phyloP scores from a whole-genome alignment of 371 early-diverging fungal species.

The Gilbertella persicaria region DNA sequence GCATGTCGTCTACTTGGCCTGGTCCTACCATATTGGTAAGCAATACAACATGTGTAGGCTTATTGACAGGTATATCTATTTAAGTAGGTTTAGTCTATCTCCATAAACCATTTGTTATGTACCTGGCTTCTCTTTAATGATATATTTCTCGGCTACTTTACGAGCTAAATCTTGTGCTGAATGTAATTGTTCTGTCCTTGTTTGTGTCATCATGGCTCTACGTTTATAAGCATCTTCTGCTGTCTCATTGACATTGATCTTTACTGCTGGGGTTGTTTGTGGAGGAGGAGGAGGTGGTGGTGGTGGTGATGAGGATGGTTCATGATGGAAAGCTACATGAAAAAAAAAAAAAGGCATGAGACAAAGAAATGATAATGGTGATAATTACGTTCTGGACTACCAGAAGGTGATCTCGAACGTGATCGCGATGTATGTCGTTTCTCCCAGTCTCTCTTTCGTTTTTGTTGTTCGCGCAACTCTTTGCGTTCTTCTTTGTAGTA shows the following conservation, averaged over 20 bases:
- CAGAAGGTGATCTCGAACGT: constrained; percentile 13
- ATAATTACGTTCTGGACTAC: constrained; percentile 11
- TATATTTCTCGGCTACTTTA: constrained; percentile 39
- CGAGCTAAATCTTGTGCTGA: constrained; percentile 35
- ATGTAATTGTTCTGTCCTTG: constrained; percentile 16
- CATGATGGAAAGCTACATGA: neutral
- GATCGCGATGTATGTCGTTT: constrained; percentile 24
- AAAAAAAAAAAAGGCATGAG: too few relatives aligned
- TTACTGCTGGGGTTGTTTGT: neutral
- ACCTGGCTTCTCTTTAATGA: constrained; percentile 47
- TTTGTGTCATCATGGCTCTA: constrained; percentile 54
- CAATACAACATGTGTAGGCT: constrained; percentile 45
- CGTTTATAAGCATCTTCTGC: constrained; percentile 77
- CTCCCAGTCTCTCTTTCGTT: constrained; percentile 28
- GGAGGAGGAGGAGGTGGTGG: constrained; percentile 6
- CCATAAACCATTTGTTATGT: constrained; percentile 17
- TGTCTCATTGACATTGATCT: constrained; percentile 48
- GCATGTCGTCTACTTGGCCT: constrained; percentile 71
- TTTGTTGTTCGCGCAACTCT: constrained; percentile 27
- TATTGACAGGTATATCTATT: neutral
- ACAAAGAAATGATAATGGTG: too few relatives aligned
- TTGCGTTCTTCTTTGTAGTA: constrained; percentile 56
- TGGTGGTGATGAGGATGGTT: neutral
- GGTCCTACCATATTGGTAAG: constrained; percentile 70
- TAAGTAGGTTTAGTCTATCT: neutral